Evolutionary conservation across 805 yeast species (phyloP), one percentile per base, ranked within the genome.

Genomic region (Starmerella potacharoeniae): DNA sequence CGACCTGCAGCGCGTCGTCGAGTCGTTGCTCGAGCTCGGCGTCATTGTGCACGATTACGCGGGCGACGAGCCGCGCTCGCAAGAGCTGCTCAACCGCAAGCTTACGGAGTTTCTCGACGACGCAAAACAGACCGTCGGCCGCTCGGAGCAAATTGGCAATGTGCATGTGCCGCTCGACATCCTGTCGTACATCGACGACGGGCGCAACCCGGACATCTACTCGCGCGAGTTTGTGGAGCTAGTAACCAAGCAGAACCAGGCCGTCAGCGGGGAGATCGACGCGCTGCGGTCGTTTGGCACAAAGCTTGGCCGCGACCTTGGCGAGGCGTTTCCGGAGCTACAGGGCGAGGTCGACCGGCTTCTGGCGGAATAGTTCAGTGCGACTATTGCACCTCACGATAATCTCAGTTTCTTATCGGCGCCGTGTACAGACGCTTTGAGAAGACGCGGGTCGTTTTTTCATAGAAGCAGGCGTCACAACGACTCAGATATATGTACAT

Each of bases 171-270:
- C 96, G 0, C 68, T 84, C 40, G 96, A 90, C 65, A 90, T 90
- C n/a, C 73, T 89, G 13, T 83, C 84, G 59, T 93, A 93, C 65
- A 87, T 93, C 40, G 97, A 93, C 66, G 95, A 88, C 65, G 98
- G 98, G 2, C 75, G 98, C 62, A 93, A 93, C 66, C 97, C 98
- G 0, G 97, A 93, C 66, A 89, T 93, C 41, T 93, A 93, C 69
- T 89, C 97, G 0, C 78, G 98, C 67, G 98, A 93, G 71, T 93
- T 93, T 70, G 87, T 91, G 14, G 98, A 93, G 67, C 86, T 91
- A 37, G 84, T 93, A n/a, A 82, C 89, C 41, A 83, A 87, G 62
- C 82, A 89, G 46, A 93, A 93, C 65, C 96, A 95, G 64, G 81
- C 83, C 60, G 75, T 93, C 53, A 79, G 88, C 64, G 97, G 96